Evolutionary conservation across 257 asterid species (phyloP).

Genomic region (Ballota nigra): DNA sequence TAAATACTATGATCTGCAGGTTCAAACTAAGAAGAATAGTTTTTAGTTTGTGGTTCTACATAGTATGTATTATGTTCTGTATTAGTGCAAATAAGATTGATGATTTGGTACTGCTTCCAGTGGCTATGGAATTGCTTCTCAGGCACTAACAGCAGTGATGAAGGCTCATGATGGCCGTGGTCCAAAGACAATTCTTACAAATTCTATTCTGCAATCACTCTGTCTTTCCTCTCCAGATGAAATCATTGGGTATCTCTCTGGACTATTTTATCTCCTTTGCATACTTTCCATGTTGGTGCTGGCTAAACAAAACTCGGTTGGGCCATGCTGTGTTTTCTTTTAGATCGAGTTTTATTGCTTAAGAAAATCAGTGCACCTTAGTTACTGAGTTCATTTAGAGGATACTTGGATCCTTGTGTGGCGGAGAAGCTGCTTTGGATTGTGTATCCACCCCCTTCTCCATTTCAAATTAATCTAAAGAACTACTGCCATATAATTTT

Average conservation of each 20-base stretch:
- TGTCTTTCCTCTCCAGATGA: constrained; percentile 88
- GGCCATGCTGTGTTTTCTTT: no score
- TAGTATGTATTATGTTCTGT: background rate
- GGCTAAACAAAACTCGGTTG: background rate
- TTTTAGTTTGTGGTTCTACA: constrained; percentile 12
- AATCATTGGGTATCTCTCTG: constrained; percentile 67
- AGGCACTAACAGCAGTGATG: constrained; percentile 76
- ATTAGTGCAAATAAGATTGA: background rate
- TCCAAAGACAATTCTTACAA: constrained; percentile 69
- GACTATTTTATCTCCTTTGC: background rate
- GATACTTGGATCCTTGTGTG: no score
- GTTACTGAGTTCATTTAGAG: no score
- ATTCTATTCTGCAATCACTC: constrained; percentile 57
- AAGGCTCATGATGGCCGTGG: constrained; percentile 99
- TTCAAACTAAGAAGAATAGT: background rate
- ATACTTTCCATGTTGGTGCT: no score
- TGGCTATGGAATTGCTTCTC: constrained; percentile 97
- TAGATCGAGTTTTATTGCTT: no score
- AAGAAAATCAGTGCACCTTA: no score
- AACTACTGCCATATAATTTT: no score
- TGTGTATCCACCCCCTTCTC: no score
- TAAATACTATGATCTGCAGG: background rate
- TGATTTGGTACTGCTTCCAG: constrained; percentile 44
- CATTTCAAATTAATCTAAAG: no score
- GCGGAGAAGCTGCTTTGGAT: no score